Conservation (phyloP, 2,329 filamentous ascomycete species). For the Stagonosporopsis tanaceti region DNA sequence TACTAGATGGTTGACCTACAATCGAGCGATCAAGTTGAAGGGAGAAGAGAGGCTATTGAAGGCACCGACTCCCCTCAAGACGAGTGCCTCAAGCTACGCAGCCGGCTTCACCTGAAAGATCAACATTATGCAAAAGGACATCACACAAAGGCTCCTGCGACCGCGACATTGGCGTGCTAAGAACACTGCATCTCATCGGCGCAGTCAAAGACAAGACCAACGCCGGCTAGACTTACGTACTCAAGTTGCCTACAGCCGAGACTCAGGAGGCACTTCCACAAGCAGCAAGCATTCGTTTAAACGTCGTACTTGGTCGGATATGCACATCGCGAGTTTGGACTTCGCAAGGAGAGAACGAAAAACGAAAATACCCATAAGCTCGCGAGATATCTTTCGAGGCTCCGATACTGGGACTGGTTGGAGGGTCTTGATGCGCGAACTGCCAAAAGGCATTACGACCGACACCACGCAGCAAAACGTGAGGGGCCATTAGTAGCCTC, state of each 20-base stretch:
- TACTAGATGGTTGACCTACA: slow-evolving; percentile 18
- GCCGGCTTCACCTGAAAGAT: slow-evolving; percentile 2
- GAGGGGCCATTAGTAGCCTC: too few relatives aligned
- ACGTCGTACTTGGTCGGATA: neutral
- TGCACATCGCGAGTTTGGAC: neutral
- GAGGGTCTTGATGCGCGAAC: too few relatives aligned
- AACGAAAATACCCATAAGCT: neutral
- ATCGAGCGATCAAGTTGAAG: slow-evolving; percentile 29
- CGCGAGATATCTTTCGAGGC: too few relatives aligned
- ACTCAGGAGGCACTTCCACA: neutral
- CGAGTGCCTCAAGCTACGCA: neutral
- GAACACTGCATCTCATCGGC: neutral
- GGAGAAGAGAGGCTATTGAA: slow-evolving; percentile 34
- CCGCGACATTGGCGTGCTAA: neutral
- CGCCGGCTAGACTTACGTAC: neutral
- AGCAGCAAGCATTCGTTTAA: neutral
- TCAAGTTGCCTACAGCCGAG: neutral
- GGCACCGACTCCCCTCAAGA: slow-evolving; percentile 2
- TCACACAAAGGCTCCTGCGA: neutral
- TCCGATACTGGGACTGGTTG: too few relatives aligned
- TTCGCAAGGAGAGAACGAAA: neutral
- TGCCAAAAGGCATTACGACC: too few relatives aligned
- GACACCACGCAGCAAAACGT: too few relatives aligned
- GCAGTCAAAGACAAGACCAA: neutral
- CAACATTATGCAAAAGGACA: neutral